Evolutionary conservation across 2,329 filamentous ascomycete genomes (phyloP), one percentile per base, ranked within the genome.

Genomic region (Aspergillus fischeri): DNA sequence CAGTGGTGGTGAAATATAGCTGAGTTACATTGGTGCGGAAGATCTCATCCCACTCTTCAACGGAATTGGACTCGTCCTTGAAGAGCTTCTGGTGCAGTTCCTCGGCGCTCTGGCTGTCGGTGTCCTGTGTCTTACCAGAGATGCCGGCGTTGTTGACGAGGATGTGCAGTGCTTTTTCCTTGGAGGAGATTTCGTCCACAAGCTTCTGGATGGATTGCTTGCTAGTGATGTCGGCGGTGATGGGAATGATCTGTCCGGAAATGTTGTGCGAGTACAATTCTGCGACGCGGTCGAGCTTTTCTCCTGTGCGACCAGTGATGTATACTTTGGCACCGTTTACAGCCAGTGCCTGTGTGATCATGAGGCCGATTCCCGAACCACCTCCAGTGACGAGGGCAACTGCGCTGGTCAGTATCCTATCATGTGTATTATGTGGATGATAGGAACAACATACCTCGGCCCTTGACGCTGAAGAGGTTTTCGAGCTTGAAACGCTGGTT

Each of bases 11-110:
- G 70, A 87, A 92, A 82, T 89, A 94, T 0, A 91, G 83, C 2
- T 85, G 81, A 0, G 85, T 84, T 10, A 92, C 89, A 62, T 95
- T 92, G 21, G 89, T 90, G 58, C 84, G 83, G 77, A 89, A 92
- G 0, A 85, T 84, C 41, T 82, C 74, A n/a, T 81, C 81, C 91
- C 90, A 94, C 65, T 88, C 84, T 32, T 90, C 84, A 56, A 89
- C 80, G 7, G 70, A 70, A 44, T 76, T 83, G 54, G 87, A 80
- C 44, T 82, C 79, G 51, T 92, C 83, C 1, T 38, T 38, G 76
- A 92, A 94, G 0, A 81, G 78, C 60, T 80, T 80, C 59, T 81
- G 74, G 62, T 82, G 85, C 52, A 89, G 77, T 20, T 82, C 77
- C 1, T 71, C 2, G 85, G 81, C 14, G 83, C 77, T 11, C 78